Percentiles rank a stretch among this genome's conserved stretches.
Conservation (phyloP, 805 yeast genomes). For the Yamadazyma nakazawae region DNA sequence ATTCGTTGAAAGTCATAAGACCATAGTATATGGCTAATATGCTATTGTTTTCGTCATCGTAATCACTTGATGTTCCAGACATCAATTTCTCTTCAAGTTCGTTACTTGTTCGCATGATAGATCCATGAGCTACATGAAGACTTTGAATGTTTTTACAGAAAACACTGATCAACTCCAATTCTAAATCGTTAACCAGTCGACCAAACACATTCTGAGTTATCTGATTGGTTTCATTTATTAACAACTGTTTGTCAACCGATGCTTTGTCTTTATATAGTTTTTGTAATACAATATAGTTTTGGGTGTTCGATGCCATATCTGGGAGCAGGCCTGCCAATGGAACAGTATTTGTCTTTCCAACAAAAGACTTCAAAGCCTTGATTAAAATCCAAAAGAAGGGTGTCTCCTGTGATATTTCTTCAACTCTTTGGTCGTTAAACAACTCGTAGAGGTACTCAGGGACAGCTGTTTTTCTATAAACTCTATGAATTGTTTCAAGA, state of each 20-base stretch:
- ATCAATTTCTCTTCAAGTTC: slow-evolving; percentile 5
- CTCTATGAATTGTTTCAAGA: slow-evolving; percentile 31
- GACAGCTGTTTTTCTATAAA: slow-evolving; percentile 32
- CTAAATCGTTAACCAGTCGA: slow-evolving; percentile 20
- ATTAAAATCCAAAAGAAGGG: slow-evolving; percentile 61
- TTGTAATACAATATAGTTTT: slow-evolving; percentile 56
- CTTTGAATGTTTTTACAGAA: slow-evolving; percentile 64
- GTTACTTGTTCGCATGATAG: slow-evolving; percentile 11
- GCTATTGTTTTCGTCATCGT: slow-evolving; percentile 14
- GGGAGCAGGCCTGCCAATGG: slow-evolving; percentile 78
- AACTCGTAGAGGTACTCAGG: slow-evolving; percentile 27
- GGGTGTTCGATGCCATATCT: slow-evolving; percentile 83
- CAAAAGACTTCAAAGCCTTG: slow-evolving; percentile 52
- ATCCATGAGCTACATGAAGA: slow-evolving; percentile 50
- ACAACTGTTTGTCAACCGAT: slow-evolving; percentile 40
- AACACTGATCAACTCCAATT: slow-evolving; percentile 32
- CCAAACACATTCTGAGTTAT: slow-evolving; percentile 22
- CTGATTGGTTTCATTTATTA: slow-evolving; percentile 32
- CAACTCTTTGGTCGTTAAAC: slow-evolving; percentile 20
- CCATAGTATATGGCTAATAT: slow-evolving; percentile 40
- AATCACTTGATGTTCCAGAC: slow-evolving; percentile 12
- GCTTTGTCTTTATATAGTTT: slow-evolving; percentile 57
- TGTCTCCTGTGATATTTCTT: slow-evolving; percentile 15
- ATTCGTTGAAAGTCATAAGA: slow-evolving; percentile 33
- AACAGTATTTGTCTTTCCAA: slow-evolving; percentile 36